Percentiles rank a stretch among this genome's conserved stretches.
Evolutionary conservation across 2,329 filamentous ascomycete species (phyloP).

Genomic region (Sarocladium strictum): DNA sequence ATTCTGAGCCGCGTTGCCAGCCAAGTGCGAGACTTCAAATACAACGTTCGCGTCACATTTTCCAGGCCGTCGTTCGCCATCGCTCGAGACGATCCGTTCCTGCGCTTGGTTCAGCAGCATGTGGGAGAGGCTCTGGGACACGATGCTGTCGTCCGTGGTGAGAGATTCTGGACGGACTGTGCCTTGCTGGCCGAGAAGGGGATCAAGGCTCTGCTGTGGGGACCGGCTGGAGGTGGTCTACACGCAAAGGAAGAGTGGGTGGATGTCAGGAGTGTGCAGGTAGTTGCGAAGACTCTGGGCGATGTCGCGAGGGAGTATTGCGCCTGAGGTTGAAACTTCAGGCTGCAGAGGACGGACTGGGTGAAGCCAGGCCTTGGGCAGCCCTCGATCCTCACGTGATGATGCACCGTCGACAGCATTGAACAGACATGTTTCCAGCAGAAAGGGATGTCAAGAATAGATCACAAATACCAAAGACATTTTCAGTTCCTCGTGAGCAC

Average conservation of each 20-base stretch:
- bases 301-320: slow-evolving; percentile 24
- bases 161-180: slow-evolving; percentile 44
- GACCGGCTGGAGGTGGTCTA: slow-evolving; percentile 40
- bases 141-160: slow-evolving; percentile 21
- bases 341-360: no score
- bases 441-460: no score
- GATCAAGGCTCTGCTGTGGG: slow-evolving; percentile 40
- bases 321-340: not conserved
- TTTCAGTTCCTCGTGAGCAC: no score
- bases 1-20: not conserved
- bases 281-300: slow-evolving; percentile 23
- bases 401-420: no score
- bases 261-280: slow-evolving; percentile 33
- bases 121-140: slow-evolving; percentile 21
- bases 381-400: no score
- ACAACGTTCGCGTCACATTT: slow-evolving; percentile 36
- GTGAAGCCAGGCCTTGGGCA: no score
- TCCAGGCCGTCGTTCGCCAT: slow-evolving; percentile 9
- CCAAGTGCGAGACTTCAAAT: not conserved
- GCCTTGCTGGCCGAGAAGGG: slow-evolving; percentile 39
- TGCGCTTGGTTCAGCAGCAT: slow-evolving; percentile 23
- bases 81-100: slow-evolving; percentile 33
- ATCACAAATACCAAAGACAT: no score
- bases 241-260: slow-evolving; percentile 47
- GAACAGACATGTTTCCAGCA: no score